These are phyloP conservation scores for Cymbomonas tetramitiformis DNA, from an alignment of 139 green algal species.

Conservation along the genomic window DNA sequence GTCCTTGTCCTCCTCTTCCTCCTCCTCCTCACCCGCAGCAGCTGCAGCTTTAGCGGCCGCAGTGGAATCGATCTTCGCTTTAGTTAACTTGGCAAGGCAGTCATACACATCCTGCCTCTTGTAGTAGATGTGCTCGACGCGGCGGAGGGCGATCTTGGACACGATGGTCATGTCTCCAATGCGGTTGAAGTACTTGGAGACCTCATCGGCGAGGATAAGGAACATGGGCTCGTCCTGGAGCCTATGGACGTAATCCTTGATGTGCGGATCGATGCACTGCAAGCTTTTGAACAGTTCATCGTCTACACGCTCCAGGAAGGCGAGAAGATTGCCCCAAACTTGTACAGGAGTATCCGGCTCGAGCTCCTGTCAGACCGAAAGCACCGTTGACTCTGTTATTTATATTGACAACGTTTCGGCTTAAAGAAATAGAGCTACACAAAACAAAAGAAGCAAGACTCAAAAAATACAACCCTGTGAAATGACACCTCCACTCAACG, in stretches of 20 bases:
- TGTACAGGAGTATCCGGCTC: slow-evolving; percentile 21
- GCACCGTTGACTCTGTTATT: slow-evolving; percentile 20
- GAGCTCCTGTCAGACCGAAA: slow-evolving; percentile 39
- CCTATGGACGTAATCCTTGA: slow-evolving; percentile 83
- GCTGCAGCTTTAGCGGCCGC: slow-evolving; percentile 15
- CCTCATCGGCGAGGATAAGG: slow-evolving; percentile 68
- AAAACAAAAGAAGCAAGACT: no score
- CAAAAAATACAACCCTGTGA: no score
- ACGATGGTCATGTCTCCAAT: slow-evolving; percentile 23
- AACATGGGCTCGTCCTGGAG: slow-evolving; percentile 83
- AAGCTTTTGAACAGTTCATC: slow-evolving; percentile 96
- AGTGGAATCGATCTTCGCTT: slow-evolving; percentile 12
- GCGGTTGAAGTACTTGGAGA: slow-evolving; percentile 38
- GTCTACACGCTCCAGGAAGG: slow-evolving; percentile 87
- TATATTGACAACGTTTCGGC: no score
- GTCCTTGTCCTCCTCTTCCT: background rate
- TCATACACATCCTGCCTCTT: slow-evolving; percentile 73
- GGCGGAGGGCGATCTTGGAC: slow-evolving; percentile 49
- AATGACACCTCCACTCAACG: no score
- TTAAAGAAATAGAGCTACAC: no score
- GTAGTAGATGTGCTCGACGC: slow-evolving; percentile 94
- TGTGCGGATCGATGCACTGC: slow-evolving; percentile 86
- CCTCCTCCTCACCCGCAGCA: slow-evolving; percentile 9
- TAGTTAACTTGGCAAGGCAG: slow-evolving; percentile 26
- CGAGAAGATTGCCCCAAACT: slow-evolving; percentile 85